phyloP scores from a whole-genome alignment of 805 yeast species.

The Pichia thaimueangensis region DNA sequence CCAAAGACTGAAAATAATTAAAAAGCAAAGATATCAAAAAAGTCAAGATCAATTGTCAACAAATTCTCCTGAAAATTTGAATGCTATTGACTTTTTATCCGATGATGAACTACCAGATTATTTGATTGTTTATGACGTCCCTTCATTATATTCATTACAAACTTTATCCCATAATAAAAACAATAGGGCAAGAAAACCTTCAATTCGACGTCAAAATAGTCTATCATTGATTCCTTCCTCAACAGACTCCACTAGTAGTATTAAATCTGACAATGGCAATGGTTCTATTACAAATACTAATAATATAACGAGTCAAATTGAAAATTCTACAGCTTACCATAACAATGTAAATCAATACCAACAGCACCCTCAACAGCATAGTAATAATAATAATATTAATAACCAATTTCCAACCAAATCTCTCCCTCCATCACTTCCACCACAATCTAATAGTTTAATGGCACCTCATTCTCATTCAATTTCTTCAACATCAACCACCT shows the following conservation, averaged over 20 bases:
- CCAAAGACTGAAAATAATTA: slow-evolving; percentile 22
- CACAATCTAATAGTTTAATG: neutral
- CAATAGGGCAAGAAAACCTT: slow-evolving; percentile 4
- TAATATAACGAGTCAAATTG: slow-evolving; percentile 10
- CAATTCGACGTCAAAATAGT: slow-evolving; percentile 11
- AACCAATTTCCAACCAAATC: neutral
- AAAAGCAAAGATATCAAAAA: slow-evolving; percentile 11
- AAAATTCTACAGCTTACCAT: neutral
- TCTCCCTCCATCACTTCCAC: neutral
- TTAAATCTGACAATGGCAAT: neutral
- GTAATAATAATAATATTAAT: neutral
- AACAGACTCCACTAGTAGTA: neutral
- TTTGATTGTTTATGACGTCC: slow-evolving; percentile 55
- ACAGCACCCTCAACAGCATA: neutral
- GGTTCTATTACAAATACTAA: slow-evolving; percentile 10
- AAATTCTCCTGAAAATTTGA: slow-evolving; percentile 15
- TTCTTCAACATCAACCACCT: slow-evolving; percentile 15
- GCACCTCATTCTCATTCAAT: neutral
- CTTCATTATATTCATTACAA: slow-evolving; percentile 49
- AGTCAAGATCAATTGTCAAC: slow-evolving; percentile 8
- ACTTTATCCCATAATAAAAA: slow-evolving; percentile 28
- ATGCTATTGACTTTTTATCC: slow-evolving; percentile 33
- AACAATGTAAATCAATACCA: neutral
- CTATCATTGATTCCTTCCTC: neutral
- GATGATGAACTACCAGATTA: slow-evolving; percentile 52